Conservation (phyloP, 2,329 filamentous ascomycete genomes). For the Aureobasidium subglaciale region DNA sequence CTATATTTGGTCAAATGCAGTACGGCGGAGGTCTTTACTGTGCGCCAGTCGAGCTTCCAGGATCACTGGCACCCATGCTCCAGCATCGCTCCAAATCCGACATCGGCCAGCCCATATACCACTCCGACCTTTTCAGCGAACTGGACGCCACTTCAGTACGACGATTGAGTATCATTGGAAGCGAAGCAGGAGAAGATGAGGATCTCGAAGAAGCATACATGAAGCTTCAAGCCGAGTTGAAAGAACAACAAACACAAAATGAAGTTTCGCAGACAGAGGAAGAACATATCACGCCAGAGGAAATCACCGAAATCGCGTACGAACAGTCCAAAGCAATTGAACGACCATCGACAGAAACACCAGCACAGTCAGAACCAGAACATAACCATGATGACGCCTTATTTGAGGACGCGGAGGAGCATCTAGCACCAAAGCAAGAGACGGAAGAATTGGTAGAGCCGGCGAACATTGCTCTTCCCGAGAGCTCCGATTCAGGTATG, state of each 20-base stretch:
- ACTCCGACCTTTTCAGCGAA: slow-evolving; percentile 8
- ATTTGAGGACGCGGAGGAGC: not conserved
- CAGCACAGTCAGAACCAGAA: not conserved
- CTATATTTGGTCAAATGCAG: not conserved
- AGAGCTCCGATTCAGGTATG: slow-evolving; percentile 1
- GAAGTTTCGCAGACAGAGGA: not conserved
- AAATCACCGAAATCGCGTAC: not conserved
- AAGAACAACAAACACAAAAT: not conserved
- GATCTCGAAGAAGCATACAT: not conserved
- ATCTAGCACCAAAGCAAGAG: not conserved
- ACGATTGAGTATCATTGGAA: slow-evolving; percentile 4
- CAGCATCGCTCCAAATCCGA: slow-evolving; percentile 10
- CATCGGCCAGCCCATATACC: not conserved
- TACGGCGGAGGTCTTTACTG: slow-evolving; percentile 2
- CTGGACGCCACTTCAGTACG: slow-evolving; percentile 9
- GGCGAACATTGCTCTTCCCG: not conserved
- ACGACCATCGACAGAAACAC: not conserved
- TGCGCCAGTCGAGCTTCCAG: slow-evolving; percentile 6
- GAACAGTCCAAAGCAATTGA: not conserved
- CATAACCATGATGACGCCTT: not conserved
- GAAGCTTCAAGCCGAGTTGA: not conserved
- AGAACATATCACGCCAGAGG: not conserved
- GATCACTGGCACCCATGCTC: not conserved
- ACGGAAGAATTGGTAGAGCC: not conserved
- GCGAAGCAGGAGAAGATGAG: not conserved